phyloP scores from a whole-genome alignment of 2,329 filamentous ascomycete species.

The Pyrenophora graminea region DNA sequence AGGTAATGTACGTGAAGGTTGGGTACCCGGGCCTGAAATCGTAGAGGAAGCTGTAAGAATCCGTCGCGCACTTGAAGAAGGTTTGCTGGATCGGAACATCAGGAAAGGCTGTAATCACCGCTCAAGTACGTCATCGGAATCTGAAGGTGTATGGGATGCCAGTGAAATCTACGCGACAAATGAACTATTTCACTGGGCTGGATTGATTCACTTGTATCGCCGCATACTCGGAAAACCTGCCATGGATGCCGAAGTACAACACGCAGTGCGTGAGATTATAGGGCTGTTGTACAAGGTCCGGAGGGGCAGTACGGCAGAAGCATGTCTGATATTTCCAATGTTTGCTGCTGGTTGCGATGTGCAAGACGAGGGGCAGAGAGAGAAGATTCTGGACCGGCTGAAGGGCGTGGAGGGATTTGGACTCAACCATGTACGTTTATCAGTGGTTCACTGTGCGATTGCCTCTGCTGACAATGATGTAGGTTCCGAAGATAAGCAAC shows the following conservation, averaged over 20 bases:
- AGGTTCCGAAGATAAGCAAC: constrained; percentile 63
- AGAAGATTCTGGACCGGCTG: constrained; percentile 68
- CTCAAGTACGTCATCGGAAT: constrained; percentile 42
- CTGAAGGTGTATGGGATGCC: constrained; percentile 58
- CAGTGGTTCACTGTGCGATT: no score
- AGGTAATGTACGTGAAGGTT: constrained; percentile 57
- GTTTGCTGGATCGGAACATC: constrained; percentile 40
- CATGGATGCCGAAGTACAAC: constrained; percentile 63
- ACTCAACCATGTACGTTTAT: constrained; percentile 68
- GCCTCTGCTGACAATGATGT: constrained; percentile 1
- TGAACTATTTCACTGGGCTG: constrained; percentile 78
- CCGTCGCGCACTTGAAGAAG: constrained; percentile 64
- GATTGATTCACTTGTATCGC: constrained; percentile 73
- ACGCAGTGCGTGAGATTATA: constrained; percentile 66
- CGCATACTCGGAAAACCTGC: constrained; percentile 68
- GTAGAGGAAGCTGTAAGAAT: constrained; percentile 62
- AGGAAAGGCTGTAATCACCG: constrained; percentile 51
- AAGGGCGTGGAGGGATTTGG: constrained; percentile 71
- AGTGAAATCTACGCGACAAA: constrained; percentile 73
- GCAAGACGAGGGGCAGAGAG: constrained; percentile 58
- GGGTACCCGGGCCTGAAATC: constrained; percentile 63
- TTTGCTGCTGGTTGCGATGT: constrained; percentile 83
- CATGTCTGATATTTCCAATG: constrained; percentile 76
- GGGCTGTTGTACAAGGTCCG: constrained; percentile 65
- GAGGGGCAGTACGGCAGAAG: constrained; percentile 71